Evolutionary conservation across 495 filamentous ascomycete species (phyloP).

Genomic region (Lophiotrema nucula): DNA sequence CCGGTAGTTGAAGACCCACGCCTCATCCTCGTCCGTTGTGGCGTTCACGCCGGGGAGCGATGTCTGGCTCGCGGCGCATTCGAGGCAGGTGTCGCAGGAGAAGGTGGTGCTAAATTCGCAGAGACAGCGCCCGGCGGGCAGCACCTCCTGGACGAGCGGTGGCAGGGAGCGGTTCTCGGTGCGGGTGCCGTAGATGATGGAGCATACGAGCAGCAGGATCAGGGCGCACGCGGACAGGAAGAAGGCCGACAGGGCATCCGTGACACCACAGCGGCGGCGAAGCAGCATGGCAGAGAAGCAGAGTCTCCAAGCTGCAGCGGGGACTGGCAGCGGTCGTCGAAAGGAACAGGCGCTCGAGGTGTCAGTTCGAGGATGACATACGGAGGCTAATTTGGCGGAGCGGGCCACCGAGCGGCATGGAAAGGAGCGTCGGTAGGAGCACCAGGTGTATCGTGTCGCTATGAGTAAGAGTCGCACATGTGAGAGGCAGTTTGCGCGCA

Average conservation of each 20-base stretch:
- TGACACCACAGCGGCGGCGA: slow-evolving; percentile 12
- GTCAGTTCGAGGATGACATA: no score
- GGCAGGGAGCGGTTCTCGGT: slow-evolving; percentile 21
- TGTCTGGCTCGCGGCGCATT: slow-evolving; percentile 19
- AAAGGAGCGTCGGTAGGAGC: no score
- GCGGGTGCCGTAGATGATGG: slow-evolving; percentile 29
- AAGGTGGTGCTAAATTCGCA: slow-evolving; percentile 29
- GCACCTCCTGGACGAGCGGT: slow-evolving; percentile 18
- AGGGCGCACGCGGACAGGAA: slow-evolving; percentile 13
- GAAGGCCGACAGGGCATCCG: slow-evolving; percentile 18
- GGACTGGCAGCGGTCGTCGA: no score
- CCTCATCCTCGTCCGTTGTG: slow-evolving; percentile 44
- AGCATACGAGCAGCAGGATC: slow-evolving; percentile 22
- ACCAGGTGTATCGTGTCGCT: no score
- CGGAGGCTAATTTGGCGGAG: no score
- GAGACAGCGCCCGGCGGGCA: slow-evolving; percentile 29
- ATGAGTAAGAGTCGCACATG: no score
- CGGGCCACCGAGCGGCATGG: no score
- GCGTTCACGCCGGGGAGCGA: slow-evolving; percentile 35
- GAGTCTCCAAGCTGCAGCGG: no score
- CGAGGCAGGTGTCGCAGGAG: slow-evolving; percentile 27
- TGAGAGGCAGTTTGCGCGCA: no score
- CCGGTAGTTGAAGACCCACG: slow-evolving; percentile 41
- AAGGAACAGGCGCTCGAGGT: no score
- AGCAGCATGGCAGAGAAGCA: slow-evolving; percentile 16